phyloP scores from a whole-genome alignment of 2,329 filamentous ascomycete species.

The Grosmannia huntii region DNA sequence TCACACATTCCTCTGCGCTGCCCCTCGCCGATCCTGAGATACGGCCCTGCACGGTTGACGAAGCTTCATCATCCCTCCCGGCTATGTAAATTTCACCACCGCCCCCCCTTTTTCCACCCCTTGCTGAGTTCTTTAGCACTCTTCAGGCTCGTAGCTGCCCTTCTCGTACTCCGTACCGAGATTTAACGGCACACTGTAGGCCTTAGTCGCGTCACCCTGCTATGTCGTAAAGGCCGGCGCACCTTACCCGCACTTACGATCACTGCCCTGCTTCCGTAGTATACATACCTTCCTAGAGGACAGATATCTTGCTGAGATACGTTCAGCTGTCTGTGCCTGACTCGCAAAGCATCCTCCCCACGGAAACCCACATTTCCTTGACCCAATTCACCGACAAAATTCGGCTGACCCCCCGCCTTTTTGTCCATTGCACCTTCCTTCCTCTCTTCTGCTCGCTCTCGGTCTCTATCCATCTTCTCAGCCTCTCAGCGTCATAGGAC shows the following conservation, averaged over 20 bases:
- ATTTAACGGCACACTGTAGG: too few relatives aligned
- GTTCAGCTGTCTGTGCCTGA: background rate
- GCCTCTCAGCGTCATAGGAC: background rate
- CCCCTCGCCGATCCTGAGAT: too few relatives aligned
- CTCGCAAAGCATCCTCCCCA: background rate
- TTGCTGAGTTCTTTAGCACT: too few relatives aligned
- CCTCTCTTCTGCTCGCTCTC: background rate
- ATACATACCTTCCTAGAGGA: background rate
- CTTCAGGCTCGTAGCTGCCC: too few relatives aligned
- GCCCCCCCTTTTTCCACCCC: too few relatives aligned
- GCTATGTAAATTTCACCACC: too few relatives aligned
- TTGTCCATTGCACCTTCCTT: conserved; percentile 3
- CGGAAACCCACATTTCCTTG: conserved; percentile 7
- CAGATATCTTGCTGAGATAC: background rate
- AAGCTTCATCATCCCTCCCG: too few relatives aligned
- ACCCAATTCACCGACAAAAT: conserved; percentile 6
- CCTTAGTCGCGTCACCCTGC: too few relatives aligned
- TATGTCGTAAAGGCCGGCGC: background rate
- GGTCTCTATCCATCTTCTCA: background rate
- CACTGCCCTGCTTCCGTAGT: background rate
- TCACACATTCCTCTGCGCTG: too few relatives aligned
- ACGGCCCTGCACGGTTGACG: too few relatives aligned
- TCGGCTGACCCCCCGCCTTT: conserved; percentile 5
- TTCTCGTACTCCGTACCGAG: too few relatives aligned
- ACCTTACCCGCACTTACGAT: too few relatives aligned